Evolutionary conservation across 371 early-diverging fungal species (phyloP).

Genomic region (Coemansia sp.): DNA sequence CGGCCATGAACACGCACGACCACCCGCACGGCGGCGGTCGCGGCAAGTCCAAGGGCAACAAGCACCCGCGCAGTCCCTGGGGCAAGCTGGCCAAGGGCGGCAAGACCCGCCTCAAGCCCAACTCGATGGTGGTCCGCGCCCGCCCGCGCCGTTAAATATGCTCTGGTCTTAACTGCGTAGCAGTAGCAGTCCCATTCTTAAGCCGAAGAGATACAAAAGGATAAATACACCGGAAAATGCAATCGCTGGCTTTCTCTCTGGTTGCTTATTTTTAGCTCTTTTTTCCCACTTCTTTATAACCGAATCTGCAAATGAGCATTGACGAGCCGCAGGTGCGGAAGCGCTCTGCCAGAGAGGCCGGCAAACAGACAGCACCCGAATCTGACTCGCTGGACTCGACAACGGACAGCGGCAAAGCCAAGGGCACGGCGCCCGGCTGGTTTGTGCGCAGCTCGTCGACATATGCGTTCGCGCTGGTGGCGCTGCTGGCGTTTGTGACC

Average conservation of each 20-base stretch:
- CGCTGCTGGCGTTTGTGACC: conserved; percentile 53
- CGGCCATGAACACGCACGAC: conserved; percentile 97
- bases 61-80: conserved; percentile 88
- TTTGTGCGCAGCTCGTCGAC: conserved; percentile 33
- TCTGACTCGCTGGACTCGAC: background rate
- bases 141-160: conserved; percentile 55
- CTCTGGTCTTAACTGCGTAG: too few species aligned
- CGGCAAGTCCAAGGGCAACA: conserved; percentile 55
- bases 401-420: background rate
- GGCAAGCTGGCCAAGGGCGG: conserved; percentile 96
- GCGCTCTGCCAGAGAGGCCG: conserved; percentile 8
- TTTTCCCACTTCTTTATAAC: background rate
- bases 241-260: background rate
- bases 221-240: too few species aligned
- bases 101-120: conserved; percentile 79
- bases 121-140: conserved; percentile 76
- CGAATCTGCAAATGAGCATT: conserved; percentile 25
- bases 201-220: too few species aligned
- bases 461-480: conserved; percentile 28
- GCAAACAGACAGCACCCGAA: background rate
- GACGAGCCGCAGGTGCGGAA: conserved; percentile 27
- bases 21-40: conserved; percentile 99
- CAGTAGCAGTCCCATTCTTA: too few species aligned
- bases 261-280: conserved; percentile 6
- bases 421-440: conserved; percentile 1